Percentiles rank a stretch among this genome's conserved stretches.
Evolutionary conservation across 192 early-diverging fungal species (phyloP).

Genomic region (Podila horticola): DNA sequence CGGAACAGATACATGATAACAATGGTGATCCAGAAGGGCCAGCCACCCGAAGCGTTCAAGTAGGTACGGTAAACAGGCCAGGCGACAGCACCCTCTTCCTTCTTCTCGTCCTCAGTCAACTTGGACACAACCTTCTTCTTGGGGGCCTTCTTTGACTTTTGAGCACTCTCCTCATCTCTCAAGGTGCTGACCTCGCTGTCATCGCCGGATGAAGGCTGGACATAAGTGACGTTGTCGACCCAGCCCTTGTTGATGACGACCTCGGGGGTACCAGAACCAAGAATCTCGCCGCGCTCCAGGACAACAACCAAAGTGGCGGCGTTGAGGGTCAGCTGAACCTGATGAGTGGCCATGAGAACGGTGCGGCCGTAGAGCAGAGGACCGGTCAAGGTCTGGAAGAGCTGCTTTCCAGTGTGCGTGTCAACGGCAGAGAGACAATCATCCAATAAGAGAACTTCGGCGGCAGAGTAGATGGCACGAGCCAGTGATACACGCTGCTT

Average conservation of each 20-base stretch:
- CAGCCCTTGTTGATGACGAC: conserved; percentile 56
- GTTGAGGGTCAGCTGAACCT: conserved; percentile 72
- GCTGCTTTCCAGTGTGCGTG: conserved; percentile 88
- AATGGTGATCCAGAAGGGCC: conserved; percentile 66
- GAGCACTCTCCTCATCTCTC: conserved; percentile 52
- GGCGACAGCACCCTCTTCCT: conserved; percentile 83
- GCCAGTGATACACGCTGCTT: conserved; percentile 88
- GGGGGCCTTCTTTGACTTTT: conserved; percentile 45
- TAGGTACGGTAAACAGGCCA: conserved; percentile 85
- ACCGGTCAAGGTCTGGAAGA: conserved; percentile 81
- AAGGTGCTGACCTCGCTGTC: conserved; percentile 42
- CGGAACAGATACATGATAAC: conserved; percentile 51
- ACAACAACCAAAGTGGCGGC: conserved; percentile 69
- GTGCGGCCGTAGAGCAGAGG: conserved; percentile 83
- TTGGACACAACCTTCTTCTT: conserved; percentile 54
- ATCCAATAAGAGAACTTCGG: conserved; percentile 78
- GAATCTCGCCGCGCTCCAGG: conserved; percentile 67
- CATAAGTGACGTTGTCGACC: conserved; percentile 52
- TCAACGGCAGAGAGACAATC: conserved; percentile 96
- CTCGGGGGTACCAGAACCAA: conserved; percentile 59
- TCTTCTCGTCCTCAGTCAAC: conserved; percentile 87
- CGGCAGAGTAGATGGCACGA: conserved; percentile 83
- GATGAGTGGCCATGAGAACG: conserved; percentile 91
- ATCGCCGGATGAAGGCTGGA: conserved; percentile 13
- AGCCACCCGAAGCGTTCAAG: conserved; percentile 72